phyloP scores from a whole-genome alignment of 2,329 filamentous ascomycete genomes.

The Hypoxylon sp. region DNA sequence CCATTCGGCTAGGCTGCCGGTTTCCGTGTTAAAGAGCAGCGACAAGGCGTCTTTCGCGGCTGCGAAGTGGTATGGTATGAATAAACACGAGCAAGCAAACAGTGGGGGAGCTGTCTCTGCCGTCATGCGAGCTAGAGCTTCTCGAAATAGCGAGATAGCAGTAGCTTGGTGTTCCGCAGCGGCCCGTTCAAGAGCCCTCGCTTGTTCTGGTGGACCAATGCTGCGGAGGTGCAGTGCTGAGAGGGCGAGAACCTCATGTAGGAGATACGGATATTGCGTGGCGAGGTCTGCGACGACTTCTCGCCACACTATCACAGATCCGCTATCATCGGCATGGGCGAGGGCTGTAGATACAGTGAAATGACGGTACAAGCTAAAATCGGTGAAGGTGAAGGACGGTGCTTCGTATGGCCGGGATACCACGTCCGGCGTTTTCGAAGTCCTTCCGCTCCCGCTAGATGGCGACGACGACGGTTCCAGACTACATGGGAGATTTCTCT shows the following conservation, averaged over 20 bases:
- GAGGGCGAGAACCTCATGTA: slow-evolving; percentile 48
- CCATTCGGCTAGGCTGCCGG: slow-evolving; percentile 47
- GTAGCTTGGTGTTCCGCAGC: slow-evolving; percentile 47
- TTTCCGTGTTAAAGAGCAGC: slow-evolving; percentile 46
- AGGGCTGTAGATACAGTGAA: slow-evolving; percentile 42
- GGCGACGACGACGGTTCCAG: slow-evolving; percentile 24
- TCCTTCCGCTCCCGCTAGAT: neutral
- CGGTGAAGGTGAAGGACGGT: slow-evolving; percentile 40
- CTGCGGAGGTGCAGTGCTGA: slow-evolving; percentile 45
- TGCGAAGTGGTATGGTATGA: slow-evolving; percentile 49
- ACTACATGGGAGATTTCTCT: slow-evolving; percentile 46
- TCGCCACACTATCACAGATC: slow-evolving; percentile 39
- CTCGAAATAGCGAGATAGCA: slow-evolving; percentile 46
- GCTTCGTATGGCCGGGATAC: neutral
- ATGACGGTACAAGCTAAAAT: slow-evolving; percentile 48
- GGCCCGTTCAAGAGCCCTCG: slow-evolving; percentile 30
- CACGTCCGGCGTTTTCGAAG: slow-evolving; percentile 18
- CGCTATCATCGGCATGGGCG: slow-evolving; percentile 44
- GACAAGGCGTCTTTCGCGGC: slow-evolving; percentile 43
- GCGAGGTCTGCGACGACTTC: slow-evolving; percentile 44
- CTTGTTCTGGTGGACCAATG: slow-evolving; percentile 24
- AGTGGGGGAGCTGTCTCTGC: slow-evolving; percentile 42
- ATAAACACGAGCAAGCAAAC: slow-evolving; percentile 49
- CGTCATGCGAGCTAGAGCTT: slow-evolving; percentile 36
- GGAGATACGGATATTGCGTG: slow-evolving; percentile 44